Percentiles rank a stretch among this genome's conserved stretches.
phyloP scores from a whole-genome alignment of 441 rosid genomes.

The Cnidoscolus chayamansa region DNA sequence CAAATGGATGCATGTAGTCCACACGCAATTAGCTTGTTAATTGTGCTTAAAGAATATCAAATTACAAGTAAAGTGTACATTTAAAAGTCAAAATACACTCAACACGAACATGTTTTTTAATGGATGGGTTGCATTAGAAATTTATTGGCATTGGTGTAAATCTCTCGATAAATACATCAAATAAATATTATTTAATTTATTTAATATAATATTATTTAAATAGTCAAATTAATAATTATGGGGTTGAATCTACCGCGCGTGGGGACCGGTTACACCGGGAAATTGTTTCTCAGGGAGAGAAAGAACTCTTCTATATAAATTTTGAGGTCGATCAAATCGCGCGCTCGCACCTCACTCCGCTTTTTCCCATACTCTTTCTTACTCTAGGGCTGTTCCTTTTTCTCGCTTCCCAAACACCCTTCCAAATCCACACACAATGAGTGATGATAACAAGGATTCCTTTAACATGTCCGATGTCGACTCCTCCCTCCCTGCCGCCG shows the following conservation, averaged over 20 bases:
- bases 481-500: slow-evolving; percentile 26
- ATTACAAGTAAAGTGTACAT: no score
- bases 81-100: no score
- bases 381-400: background rate
- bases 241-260: background rate
- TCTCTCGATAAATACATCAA: no score
- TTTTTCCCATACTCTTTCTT: background rate
- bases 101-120: no score
- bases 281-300: background rate
- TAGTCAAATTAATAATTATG: background rate
- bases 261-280: background rate
- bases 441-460: slow-evolving; percentile 40
- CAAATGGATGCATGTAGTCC: no score
- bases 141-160: no score
- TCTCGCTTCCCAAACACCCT: slow-evolving; percentile 15
- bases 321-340: background rate
- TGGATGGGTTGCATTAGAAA: no score
- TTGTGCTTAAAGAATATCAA: no score
- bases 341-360: background rate
- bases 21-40: no score
- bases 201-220: no score
- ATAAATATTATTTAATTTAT: no score
- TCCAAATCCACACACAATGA: slow-evolving; percentile 28
- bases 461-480: slow-evolving; percentile 52
- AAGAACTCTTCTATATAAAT: no score